A percentile compares a stretch with the other conserved stretches of the same genome.
Conservation (phyloP, 257 asterid species). For the Schizonepeta tenuifolia region DNA sequence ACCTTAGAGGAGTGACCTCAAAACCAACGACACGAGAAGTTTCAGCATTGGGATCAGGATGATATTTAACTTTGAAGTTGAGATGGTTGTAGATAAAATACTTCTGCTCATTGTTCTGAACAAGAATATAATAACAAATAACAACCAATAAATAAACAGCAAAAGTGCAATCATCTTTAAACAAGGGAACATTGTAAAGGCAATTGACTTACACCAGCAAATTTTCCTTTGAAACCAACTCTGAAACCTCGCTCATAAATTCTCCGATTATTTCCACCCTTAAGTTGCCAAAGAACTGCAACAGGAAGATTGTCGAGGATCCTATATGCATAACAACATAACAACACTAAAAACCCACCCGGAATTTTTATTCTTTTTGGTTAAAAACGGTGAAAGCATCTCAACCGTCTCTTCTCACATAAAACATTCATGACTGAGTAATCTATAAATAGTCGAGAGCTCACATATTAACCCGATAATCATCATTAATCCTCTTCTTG, state of each 20-base stretch:
- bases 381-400: neutral
- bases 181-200: neutral
- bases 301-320: conserved; percentile 63
- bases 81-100: conserved; percentile 55
- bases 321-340: conserved; percentile 32
- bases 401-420: neutral
- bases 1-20: conserved; percentile 63
- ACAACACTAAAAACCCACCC: neutral
- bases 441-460: conserved; percentile 12
- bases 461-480: conserved; percentile 58
- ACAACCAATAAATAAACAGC: conserved; percentile 5
- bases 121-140: conserved; percentile 1
- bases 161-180: neutral
- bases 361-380: neutral
- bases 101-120: conserved; percentile 46
- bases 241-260: conserved; percentile 51
- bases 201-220: conserved; percentile 43
- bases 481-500: conserved; percentile 49
- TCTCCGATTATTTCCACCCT: conserved; percentile 37
- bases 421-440: neutral
- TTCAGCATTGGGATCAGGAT: conserved; percentile 45
- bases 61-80: conserved; percentile 58
- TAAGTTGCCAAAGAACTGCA: conserved; percentile 49
- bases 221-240: conserved; percentile 49
- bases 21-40: conserved; percentile 58